phyloP scores from a whole-genome alignment of 1,139 yeast genomes.

The Suhomyces chickasaworum region DNA sequence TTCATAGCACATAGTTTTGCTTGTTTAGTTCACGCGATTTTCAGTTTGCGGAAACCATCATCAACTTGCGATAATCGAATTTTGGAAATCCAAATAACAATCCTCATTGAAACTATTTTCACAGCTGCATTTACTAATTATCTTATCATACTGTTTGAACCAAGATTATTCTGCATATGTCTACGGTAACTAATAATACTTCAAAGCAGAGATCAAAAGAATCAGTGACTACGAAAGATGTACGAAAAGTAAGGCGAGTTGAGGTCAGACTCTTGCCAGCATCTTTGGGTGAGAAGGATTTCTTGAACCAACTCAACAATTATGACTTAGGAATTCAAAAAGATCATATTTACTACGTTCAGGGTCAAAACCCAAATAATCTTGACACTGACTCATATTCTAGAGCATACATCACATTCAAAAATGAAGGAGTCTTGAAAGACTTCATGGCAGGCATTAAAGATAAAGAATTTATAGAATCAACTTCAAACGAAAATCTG shows the following conservation, averaged over 20 bases:
- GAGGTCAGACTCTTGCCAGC: conserved; percentile 43
- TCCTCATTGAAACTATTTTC: too few species aligned
- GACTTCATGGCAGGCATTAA: conserved; percentile 20
- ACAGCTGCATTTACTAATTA: neutral
- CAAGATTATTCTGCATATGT: neutral
- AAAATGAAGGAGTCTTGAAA: conserved; percentile 16
- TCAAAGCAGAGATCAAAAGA: neutral
- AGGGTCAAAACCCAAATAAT: conserved; percentile 30
- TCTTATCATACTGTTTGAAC: neutral
- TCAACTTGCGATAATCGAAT: neutral
- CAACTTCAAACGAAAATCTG: conserved; percentile 25
- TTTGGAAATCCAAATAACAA: neutral
- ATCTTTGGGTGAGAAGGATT: conserved; percentile 26
- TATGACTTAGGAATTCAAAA: neutral
- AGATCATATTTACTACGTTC: conserved; percentile 31
- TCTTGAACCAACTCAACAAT: conserved; percentile 20
- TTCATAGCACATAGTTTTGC: conserved; percentile 13
- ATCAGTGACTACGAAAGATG: neutral
- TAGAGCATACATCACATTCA: conserved; percentile 32
- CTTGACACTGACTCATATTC: conserved; percentile 31
- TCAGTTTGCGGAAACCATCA: neutral
- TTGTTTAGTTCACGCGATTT: neutral
- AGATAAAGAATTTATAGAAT: conserved; percentile 27
- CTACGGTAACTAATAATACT: neutral
- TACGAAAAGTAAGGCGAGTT: conserved; percentile 17